A percentile compares a stretch with the other conserved stretches of the same genome.
Evolutionary conservation across 1,139 yeast species (phyloP).

Genomic region (Pichia sp.): DNA sequence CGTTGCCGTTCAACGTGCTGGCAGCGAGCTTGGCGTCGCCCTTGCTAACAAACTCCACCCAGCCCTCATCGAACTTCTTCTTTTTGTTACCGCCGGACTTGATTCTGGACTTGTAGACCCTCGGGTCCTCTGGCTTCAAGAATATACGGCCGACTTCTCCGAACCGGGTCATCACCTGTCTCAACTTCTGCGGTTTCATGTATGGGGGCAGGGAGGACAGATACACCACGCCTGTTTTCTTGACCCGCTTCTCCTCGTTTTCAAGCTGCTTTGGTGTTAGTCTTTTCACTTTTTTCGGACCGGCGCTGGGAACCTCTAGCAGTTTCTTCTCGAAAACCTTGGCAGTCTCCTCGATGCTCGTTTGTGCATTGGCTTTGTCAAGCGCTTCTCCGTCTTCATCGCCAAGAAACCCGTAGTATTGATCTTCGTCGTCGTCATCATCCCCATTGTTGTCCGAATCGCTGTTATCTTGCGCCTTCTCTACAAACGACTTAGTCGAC

Average conservation of each 20-base stretch:
- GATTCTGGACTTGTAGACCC: constrained; percentile 60
- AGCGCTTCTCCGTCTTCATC: constrained; percentile 15
- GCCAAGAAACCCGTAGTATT: constrained; percentile 16
- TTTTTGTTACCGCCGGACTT: constrained; percentile 94
- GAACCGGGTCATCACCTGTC: constrained; percentile 73
- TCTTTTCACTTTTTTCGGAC: constrained; percentile 39
- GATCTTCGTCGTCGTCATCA: constrained; percentile 19
- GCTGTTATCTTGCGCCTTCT: constrained; percentile 3
- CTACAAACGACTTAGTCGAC: constrained; percentile 5
- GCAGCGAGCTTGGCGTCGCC: constrained; percentile 88
- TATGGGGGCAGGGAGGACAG: constrained; percentile 90
- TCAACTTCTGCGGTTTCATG: constrained; percentile 89
- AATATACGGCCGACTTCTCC: constrained; percentile 85
- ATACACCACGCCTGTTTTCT: constrained; percentile 86
- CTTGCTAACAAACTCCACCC: constrained; percentile 89
- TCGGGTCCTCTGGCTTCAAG: constrained; percentile 78
- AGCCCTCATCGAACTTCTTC: constrained; percentile 84
- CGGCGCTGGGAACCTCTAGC: too few species aligned
- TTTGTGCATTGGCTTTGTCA: constrained; percentile 6
- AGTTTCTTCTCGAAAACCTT: neutral
- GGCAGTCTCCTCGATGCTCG: constrained; percentile 15
- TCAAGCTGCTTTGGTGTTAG: constrained; percentile 51
- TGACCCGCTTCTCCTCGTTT: constrained; percentile 53
- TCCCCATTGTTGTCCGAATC: constrained; percentile 2
- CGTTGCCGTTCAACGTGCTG: constrained; percentile 78